Percentiles rank a stretch among this genome's conserved stretches.
These are phyloP conservation scores for Endotrypanum monterogeii DNA, from an alignment of 208 protist species.

Conservation along the genomic window DNA sequence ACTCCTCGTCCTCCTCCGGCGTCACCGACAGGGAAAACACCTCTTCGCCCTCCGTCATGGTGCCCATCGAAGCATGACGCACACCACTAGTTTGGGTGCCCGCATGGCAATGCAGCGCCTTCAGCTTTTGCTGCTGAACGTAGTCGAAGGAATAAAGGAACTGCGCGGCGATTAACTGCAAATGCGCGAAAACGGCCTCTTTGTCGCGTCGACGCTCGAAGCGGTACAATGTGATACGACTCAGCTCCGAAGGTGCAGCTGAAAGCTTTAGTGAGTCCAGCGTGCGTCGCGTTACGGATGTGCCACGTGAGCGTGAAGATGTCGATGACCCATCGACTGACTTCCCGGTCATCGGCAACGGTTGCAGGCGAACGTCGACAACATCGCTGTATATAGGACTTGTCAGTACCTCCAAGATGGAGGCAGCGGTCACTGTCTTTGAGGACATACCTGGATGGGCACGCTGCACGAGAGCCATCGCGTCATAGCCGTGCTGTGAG, in stretches of 20 bases:
- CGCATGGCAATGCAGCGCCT: conserved; percentile 10
- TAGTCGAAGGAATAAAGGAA: conserved; percentile 39
- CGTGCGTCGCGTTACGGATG: conserved; percentile 7
- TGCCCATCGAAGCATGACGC: conserved; percentile 29
- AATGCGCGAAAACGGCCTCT: conserved; percentile 43
- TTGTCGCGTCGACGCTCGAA: conserved; percentile 45
- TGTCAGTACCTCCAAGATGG: conserved; percentile 17
- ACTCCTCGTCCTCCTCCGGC: neutral
- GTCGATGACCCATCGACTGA: neutral
- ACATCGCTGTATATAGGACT: conserved; percentile 24
- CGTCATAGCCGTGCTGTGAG: conserved; percentile 35
- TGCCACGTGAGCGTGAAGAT: conserved; percentile 12
- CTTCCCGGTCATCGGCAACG: neutral
- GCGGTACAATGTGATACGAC: conserved; percentile 32
- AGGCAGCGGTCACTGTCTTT: conserved; percentile 9
- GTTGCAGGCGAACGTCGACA: conserved; percentile 30
- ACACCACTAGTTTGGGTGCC: conserved; percentile 46
- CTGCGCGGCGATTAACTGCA: conserved; percentile 38
- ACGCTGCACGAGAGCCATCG: conserved; percentile 11
- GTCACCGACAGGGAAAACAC: neutral
- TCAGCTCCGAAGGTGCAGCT: conserved; percentile 13
- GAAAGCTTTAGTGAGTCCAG: conserved; percentile 12
- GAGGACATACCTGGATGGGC: neutral
- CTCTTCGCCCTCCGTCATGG: conserved; percentile 28
- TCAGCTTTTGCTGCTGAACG: conserved; percentile 17